Evolutionary conservation across 306 rosid species (phyloP), one percentile per base, ranked within the genome.

Genomic region (Dicorynia guianensis): DNA sequence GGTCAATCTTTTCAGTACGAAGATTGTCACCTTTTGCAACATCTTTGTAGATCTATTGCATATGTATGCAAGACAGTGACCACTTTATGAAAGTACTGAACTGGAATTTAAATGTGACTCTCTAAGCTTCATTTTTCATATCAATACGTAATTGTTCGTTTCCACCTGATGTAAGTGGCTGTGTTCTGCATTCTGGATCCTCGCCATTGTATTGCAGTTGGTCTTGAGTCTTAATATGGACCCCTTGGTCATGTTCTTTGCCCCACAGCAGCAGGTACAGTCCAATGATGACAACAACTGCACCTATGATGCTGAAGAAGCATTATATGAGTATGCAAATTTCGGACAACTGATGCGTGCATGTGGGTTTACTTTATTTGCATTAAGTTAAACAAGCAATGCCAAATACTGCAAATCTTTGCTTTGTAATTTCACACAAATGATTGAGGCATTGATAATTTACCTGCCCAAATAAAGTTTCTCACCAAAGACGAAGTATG

Each of bases 401-500:
- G 6, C 39, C 18, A 39, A 44, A 13, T 36, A 5, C 50, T 58
- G 17, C 4, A 44, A 34, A 36, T 11, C 49, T 20, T 61, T 49
- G 57, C 15, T 54, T 53, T 20, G 10, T 38, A 6, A 38, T 18
- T 66, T 67, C 42, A 58, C 25, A 67, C 38, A n/a, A 13, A 44
- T 35, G 6, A 18, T 46, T 39, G 39, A 63, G 36, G 11, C 13
- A 18, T 30, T 6, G 34, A 6, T 14, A 48, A n/a, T 33, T 25
- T 79, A 93, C 97, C 97, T 86, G 75, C 99, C 96, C 63, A 81
- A 52, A 76, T 86, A 69, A 48, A 95, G 97, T 79, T 75, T 92
- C 78, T 95, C 96, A n/a, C 91, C 97, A 1, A 92, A 34, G 80
- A 90, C 88, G 30, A 90, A 95, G 86, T 89, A 92, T 53, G 97